Percentiles rank a stretch among this genome's conserved stretches.
Conservation (phyloP, 1,284 basidiomycete genomes). For the Fomes fomentarius region DNA sequence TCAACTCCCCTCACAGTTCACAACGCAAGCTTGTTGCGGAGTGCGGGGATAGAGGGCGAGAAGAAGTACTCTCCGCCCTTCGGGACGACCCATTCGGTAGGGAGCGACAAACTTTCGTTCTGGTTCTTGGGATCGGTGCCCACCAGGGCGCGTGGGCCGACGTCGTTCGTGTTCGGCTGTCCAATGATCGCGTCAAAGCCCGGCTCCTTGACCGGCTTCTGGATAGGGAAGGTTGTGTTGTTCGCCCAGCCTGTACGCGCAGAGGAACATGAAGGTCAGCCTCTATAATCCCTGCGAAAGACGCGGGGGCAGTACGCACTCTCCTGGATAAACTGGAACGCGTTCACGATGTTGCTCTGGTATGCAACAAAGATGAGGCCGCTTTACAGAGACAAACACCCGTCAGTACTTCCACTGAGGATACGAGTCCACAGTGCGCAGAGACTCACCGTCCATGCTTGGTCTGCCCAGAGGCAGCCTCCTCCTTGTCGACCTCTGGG, state of each 20-base stretch:
- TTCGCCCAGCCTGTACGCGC: constrained; percentile 34
- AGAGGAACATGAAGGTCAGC: neutral
- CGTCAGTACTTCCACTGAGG: no score
- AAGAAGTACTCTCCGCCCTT: constrained; percentile 50
- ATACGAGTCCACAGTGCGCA: no score
- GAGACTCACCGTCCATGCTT: no score
- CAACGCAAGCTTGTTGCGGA: constrained; percentile 26
- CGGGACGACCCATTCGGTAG: constrained; percentile 36
- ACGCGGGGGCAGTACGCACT: no score
- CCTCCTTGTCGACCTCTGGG: constrained; percentile 42
- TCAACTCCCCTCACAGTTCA: no score
- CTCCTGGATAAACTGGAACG: constrained; percentile 53
- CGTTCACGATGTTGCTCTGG: constrained; percentile 47
- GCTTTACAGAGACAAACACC: no score
- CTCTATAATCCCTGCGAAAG: neutral
- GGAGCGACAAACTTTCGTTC: constrained; percentile 29
- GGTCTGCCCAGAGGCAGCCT: no score
- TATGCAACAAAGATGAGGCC: constrained; percentile 54
- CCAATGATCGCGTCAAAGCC: constrained; percentile 49
- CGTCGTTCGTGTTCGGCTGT: constrained; percentile 33
- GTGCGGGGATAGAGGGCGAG: constrained; percentile 42
- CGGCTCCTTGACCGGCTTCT: constrained; percentile 18
- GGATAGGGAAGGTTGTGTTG: constrained; percentile 34
- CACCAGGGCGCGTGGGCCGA: constrained; percentile 39
- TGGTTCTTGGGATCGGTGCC: constrained; percentile 45